These are phyloP conservation scores for Alectoria sarmentosa DNA, from an alignment of 495 filamentous ascomycete species.

Conservation along the genomic window DNA sequence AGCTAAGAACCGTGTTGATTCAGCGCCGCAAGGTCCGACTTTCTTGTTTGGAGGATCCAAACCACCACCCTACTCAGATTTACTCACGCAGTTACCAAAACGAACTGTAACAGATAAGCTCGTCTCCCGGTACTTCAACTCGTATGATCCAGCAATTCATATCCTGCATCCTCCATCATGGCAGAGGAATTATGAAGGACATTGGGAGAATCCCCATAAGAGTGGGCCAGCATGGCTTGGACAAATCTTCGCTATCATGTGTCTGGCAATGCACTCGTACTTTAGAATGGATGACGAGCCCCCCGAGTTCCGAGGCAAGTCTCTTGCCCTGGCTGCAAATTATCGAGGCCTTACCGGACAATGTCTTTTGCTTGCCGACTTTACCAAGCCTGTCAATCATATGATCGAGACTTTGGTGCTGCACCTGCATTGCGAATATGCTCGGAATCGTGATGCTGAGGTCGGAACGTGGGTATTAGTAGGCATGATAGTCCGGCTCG, in stretches of 20 bases:
- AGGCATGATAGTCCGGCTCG: conserved; percentile 73
- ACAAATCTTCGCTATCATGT: conserved; percentile 79
- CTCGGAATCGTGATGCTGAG: conserved; percentile 71
- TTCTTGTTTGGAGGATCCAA: conserved; percentile 68
- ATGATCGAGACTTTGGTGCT: conserved; percentile 87
- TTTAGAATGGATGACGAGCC: conserved; percentile 86
- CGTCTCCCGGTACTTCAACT: conserved; percentile 65
- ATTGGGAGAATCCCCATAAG: conserved; percentile 79
- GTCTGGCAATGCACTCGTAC: conserved; percentile 87
- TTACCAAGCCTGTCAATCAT: conserved; percentile 75
- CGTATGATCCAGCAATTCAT: conserved; percentile 62
- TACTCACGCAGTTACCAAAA: conserved; percentile 71
- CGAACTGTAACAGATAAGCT: conserved; percentile 77
- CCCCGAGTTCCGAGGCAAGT: conserved; percentile 64
- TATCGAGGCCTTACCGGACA: conserved; percentile 81
- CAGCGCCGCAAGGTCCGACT: conserved; percentile 48
- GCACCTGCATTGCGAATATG: conserved; percentile 75
- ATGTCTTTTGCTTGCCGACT: conserved; percentile 80
- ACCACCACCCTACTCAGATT: conserved; percentile 61
- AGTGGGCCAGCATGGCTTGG: conserved; percentile 85
- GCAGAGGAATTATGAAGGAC: conserved; percentile 55
- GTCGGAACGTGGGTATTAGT: conserved; percentile 73
- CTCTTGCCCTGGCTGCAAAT: conserved; percentile 67
- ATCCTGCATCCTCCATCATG: conserved; percentile 34
- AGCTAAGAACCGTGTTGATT: conserved; percentile 49